Evolutionary conservation across 2,329 filamentous ascomycete genomes (phyloP).

Genomic region (Penicillium crustosum): DNA sequence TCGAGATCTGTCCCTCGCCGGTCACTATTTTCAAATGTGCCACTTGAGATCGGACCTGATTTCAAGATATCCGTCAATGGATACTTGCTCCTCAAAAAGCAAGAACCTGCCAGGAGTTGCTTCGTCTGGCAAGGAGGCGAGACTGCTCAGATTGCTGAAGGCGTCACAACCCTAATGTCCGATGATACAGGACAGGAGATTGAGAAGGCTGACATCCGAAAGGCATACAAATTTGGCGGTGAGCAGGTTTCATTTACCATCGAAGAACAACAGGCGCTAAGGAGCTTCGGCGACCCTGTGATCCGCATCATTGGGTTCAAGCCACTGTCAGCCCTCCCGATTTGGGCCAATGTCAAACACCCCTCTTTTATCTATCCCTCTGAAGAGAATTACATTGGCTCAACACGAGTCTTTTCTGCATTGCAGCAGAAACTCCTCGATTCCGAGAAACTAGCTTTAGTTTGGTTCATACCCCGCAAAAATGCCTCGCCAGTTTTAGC

Average conservation of each 20-base stretch:
- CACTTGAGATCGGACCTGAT: conserved; percentile 81
- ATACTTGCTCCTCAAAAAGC: conserved; percentile 83
- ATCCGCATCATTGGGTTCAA: conserved; percentile 96
- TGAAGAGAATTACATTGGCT: conserved; percentile 85
- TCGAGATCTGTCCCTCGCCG: conserved; percentile 85
- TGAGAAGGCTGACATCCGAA: conserved; percentile 78
- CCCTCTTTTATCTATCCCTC: conserved; percentile 92
- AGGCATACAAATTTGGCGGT: conserved; percentile 94
- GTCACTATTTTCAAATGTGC: conserved; percentile 80
- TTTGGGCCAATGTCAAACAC: conserved; percentile 83
- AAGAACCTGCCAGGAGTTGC: conserved; percentile 75
- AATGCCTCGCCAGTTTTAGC: conserved; percentile 79
- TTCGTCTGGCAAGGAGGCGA: conserved; percentile 90
- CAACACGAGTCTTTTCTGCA: conserved; percentile 87
- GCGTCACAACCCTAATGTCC: conserved; percentile 71
- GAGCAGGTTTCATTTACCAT: conserved; percentile 82
- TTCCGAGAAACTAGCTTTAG: conserved; percentile 77
- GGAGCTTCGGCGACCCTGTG: conserved; percentile 75
- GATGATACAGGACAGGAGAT: conserved; percentile 75
- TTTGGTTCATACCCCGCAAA: conserved; percentile 81
- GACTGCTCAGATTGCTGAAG: conserved; percentile 73
- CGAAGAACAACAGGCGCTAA: conserved; percentile 77
- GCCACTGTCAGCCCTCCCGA: conserved; percentile 67
- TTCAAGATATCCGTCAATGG: conserved; percentile 89
- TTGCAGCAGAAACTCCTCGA: conserved; percentile 82